A percentile compares a stretch with the other conserved stretches of the same genome.
phyloP scores from a whole-genome alignment of 78 protist species.

The Protostelium mycophagum region DNA sequence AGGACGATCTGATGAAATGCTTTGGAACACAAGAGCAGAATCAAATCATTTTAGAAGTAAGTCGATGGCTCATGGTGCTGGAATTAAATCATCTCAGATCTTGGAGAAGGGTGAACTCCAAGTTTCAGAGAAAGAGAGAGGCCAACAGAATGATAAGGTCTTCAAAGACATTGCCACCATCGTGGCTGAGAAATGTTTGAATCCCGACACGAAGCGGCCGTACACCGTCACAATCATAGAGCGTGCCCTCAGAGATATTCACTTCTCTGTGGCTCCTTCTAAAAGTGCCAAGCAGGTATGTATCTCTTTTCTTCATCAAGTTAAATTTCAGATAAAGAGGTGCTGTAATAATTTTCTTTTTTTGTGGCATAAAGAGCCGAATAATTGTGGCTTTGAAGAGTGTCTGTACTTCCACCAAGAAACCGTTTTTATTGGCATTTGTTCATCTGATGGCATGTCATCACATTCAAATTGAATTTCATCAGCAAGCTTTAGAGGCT shows the following conservation, averaged over 20 bases:
- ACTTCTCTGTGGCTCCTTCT: constrained; percentile 67
- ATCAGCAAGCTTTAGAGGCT: constrained; percentile 84
- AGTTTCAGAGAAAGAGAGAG: constrained; percentile 86
- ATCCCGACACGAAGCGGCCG: constrained; percentile 80
- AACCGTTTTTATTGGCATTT: no score
- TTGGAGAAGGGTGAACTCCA: constrained; percentile 90
- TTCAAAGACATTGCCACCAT: constrained; percentile 77
- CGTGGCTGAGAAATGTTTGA: constrained; percentile 74
- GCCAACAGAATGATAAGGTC: constrained; percentile 21
- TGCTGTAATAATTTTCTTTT: background rate
- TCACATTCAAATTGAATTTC: no score
- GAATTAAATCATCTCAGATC: constrained; percentile 10
- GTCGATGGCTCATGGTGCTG: no score
- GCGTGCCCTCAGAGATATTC: constrained; percentile 74
- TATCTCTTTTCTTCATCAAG: constrained; percentile 26
- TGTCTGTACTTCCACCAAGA: no score
- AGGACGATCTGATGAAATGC: constrained; percentile 61
- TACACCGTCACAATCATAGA: constrained; percentile 75
- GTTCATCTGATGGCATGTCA: no score
- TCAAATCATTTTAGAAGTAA: constrained; percentile 20
- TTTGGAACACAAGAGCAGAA: constrained; percentile 61
- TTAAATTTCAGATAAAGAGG: background rate
- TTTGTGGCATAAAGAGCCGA: no score
- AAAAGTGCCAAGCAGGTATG: constrained; percentile 66
- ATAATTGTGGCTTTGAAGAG: no score